Evolutionary conservation across 192 early-diverging fungal species (phyloP), one percentile per base, ranked within the genome.

Genomic region (Borealophlyctis nickersoniae): DNA sequence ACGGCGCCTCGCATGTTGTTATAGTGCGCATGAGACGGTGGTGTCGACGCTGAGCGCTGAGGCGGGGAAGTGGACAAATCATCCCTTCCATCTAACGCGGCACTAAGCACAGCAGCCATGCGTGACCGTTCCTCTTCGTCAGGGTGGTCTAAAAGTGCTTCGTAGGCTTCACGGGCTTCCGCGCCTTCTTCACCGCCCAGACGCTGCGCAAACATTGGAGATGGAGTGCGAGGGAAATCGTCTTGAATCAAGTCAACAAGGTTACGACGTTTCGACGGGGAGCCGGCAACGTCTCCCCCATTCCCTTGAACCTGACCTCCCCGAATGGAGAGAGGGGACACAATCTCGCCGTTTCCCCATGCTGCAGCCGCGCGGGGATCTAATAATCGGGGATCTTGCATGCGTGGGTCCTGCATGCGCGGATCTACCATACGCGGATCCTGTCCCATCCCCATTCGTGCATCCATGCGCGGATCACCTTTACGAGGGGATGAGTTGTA

Each of bases 31-130:
- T 78, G 78, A 32, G 74, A 71, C 4, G 88, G 88, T 2, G 88
- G 88, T 4, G 88, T 89, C 2, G 87, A 89, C 2, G 86, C 80
- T 1, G 87, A 73, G 22, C 88, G 83, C n/a, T 78, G 76, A 1
- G 81, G 86, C 1, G 86, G 82, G 3, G 73, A 52, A 48, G 45
- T 75, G 69, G 58, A 73, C 31, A 81, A 65, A 33, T 89, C 82
- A 52, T 88, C 87, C 0, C 78, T 63, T 9, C 71, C 66, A 36
- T 88, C 86, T 60, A 89, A 60, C 3, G 87, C 87, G 2, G 80
- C 81, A 27, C 78, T 84, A 13, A 89, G 56, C 7, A 89, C 74
- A 3, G 83, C 73, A 14, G 75, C 74, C 64, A 81, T 77, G 19
- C 80, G 76, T 31, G 78, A 77, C 34, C 81, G 52, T 30, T 89